Evolutionary conservation across 176 grass and related monocot species (phyloP).

Genomic region (Hordeum marinum): DNA sequence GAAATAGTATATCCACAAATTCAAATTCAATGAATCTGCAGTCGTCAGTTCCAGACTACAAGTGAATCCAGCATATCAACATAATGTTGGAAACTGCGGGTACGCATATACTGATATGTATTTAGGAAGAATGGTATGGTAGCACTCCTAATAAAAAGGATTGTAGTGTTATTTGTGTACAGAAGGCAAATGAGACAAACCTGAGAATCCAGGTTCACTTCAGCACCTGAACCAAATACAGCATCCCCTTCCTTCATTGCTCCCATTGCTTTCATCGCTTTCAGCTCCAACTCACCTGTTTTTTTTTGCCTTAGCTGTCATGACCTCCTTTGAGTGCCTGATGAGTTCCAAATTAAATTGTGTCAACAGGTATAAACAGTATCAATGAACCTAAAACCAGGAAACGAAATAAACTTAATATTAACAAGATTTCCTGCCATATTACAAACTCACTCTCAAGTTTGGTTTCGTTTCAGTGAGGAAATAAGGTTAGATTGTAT

Average conservation of each 20-base stretch:
- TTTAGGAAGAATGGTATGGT: background rate
- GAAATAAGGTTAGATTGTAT: background rate
- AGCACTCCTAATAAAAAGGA: background rate
- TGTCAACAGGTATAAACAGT: conserved; percentile 10
- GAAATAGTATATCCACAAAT: background rate
- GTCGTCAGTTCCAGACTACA: background rate
- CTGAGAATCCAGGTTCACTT: conserved; percentile 96
- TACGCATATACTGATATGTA: background rate
- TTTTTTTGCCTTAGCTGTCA: conserved; percentile 45
- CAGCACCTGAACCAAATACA: conserved; percentile 78
- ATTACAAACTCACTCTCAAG: background rate
- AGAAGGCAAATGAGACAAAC: conserved; percentile 35
- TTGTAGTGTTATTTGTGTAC: background rate
- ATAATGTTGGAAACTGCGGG: background rate
- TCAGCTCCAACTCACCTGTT: conserved; percentile 84
- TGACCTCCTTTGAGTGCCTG: conserved; percentile 82
- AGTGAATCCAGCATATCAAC: background rate
- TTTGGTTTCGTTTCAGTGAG: conserved; percentile 7
- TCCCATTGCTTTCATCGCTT: conserved; percentile 95
- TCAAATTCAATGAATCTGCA: conserved; percentile 7
- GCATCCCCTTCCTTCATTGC: conserved; percentile 94
- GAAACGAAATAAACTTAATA: background rate
- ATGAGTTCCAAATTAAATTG: conserved; percentile 23
- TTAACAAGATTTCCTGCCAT: background rate
- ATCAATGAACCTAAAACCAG: background rate